A percentile compares a stretch with the other conserved stretches of the same genome.
Evolutionary conservation across 306 rosid genomes (phyloP).

Genomic region (Lagenaria siceraria): DNA sequence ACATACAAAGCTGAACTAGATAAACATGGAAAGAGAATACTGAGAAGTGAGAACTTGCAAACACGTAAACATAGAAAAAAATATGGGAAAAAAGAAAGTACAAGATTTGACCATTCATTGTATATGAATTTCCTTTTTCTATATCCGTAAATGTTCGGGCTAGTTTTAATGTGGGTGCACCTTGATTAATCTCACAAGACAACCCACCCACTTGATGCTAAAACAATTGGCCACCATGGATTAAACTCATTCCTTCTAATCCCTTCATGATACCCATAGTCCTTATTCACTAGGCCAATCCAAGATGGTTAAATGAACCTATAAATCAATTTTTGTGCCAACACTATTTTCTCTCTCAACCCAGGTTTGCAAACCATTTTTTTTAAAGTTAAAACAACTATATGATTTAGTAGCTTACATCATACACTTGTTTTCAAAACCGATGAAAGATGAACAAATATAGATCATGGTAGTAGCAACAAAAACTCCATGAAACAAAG

Average conservation of each 20-base stretch:
- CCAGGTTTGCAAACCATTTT: too few relatives aligned
- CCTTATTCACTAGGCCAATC: too few relatives aligned
- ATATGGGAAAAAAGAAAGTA: neutral
- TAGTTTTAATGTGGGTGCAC: too few relatives aligned
- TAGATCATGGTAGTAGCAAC: neutral
- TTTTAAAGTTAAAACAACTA: too few relatives aligned
- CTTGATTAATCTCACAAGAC: too few relatives aligned
- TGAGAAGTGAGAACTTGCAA: neutral
- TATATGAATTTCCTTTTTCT: neutral
- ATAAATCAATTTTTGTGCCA: neutral
- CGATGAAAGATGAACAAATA: neutral
- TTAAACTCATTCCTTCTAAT: too few relatives aligned
- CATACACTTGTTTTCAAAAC: neutral
- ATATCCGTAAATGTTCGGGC: too few relatives aligned
- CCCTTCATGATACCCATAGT: too few relatives aligned
- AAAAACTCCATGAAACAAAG: neutral
- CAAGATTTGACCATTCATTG: neutral
- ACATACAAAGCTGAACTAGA: neutral
- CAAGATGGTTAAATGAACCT: neutral
- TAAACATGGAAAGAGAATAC: neutral
- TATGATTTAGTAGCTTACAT: neutral
- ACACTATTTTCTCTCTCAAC: neutral
- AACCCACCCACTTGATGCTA: too few relatives aligned
- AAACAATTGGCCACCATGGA: too few relatives aligned
- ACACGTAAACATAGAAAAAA: neutral